phyloP scores from a whole-genome alignment of 352 stramenopile genomes.

The Phytophthora tentaculata region DNA sequence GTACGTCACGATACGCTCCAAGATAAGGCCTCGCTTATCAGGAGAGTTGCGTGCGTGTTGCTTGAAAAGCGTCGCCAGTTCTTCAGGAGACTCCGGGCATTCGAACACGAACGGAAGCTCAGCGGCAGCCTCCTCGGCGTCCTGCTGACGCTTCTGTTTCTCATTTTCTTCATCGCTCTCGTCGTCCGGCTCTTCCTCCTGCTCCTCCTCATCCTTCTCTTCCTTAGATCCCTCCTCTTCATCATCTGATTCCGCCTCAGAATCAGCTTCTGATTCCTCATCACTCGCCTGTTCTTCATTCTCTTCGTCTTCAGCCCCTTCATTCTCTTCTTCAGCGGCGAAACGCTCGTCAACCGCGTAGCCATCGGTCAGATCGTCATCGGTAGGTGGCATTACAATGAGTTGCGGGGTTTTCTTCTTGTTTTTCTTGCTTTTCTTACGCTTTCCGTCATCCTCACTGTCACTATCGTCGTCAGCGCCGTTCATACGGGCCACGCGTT shows the following conservation, averaged over 20 bases:
- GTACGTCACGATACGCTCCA: constrained; percentile 93
- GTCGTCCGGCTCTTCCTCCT: constrained; percentile 38
- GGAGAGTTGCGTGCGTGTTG: constrained; percentile 83
- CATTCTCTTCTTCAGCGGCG: constrained; percentile 47
- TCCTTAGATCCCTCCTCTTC: constrained; percentile 43
- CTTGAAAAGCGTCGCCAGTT: constrained; percentile 91
- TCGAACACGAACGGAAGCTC: constrained; percentile 97
- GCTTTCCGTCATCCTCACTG: constrained; percentile 45
- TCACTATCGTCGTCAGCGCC: constrained; percentile 86
- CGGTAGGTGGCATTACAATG: constrained; percentile 81
- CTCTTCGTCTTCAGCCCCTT: constrained; percentile 65
- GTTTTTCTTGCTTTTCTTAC: constrained; percentile 58
- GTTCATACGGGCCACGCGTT: constrained; percentile 95
- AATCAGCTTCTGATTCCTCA: constrained; percentile 51
- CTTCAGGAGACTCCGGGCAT: constrained; percentile 92
- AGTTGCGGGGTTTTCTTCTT: constrained; percentile 60
- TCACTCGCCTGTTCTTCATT: constrained; percentile 58
- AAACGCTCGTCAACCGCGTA: constrained; percentile 78
- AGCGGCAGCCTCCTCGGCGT: constrained; percentile 59
- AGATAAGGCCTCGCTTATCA: constrained; percentile 81
- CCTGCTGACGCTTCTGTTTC: constrained; percentile 69
- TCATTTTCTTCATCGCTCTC: constrained; percentile 79
- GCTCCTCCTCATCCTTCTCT: constrained; percentile 60
- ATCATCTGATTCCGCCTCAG: constrained; percentile 54
- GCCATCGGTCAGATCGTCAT: constrained; percentile 92